Base-by-base conservation (phyloP, 2,329 filamentous ascomycete genomes). In the Huntiella omanensis region DNA sequence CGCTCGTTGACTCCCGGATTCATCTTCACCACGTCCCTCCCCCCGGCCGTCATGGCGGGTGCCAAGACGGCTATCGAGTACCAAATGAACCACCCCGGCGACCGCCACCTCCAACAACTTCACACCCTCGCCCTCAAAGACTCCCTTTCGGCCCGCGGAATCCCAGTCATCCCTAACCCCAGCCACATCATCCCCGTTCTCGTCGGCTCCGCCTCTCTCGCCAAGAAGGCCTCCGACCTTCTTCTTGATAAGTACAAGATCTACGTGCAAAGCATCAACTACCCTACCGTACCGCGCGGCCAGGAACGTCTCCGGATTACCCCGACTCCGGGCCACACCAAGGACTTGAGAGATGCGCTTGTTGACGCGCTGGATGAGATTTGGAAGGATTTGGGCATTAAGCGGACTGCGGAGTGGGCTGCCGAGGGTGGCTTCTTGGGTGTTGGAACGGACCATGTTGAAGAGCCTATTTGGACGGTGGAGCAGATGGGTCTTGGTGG, bases 261-360 rank as follows among this genome's bases (percentile, higher is more conserved):
- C 59, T 98, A 98, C 60, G 91, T 98, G 19, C 91, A 98, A 65
- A 86, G 85, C 47, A 96, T 98, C 72, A 98, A 98, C 67, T 96
- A 96, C 64, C 91, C 91, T 2, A 98, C 91, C 44, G 91, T 98
- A 2, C 91, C 91, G 2, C 85, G 93, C 5, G 91, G 91, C n/a
- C 87, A 98, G 67, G 91, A 98, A 64, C 80, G 91, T 49, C 79
- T 98, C 48, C 82, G 91, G 54, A 85, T 98, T 61, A 98, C 91
- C 1, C 91, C 91, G 0, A 98, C 91, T 1, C 91, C 91, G 0
- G 91, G 91, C 38, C 91, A 98, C 61, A 76, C 75, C 47, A 81
- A 81, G 63, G 75, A 83, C 54, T 85, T 83, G 64, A 84, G 86
- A 51, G 81, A 92, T 53, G 77, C 53, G 56, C 77, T 98, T 4